Base-by-base conservation (phyloP, 1,139 yeast species). In the Fermentozyma sake region DNA sequence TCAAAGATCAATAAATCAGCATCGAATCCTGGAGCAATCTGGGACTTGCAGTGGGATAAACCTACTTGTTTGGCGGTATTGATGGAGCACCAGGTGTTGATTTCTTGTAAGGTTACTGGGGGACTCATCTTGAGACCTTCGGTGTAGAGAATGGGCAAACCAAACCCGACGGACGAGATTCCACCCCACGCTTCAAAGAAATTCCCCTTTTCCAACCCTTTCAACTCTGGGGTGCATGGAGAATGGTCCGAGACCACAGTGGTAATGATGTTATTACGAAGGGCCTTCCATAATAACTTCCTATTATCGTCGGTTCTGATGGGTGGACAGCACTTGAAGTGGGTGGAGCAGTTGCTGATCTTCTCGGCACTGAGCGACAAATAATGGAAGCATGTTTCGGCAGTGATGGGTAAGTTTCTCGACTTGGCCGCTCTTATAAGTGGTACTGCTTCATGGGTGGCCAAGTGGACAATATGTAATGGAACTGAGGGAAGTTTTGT, bases 141-240 rank as follows among this genome's bases (percentile, higher is more conserved):
- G 2, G 95, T 83, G 67, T 72, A 79, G 32, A 89, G 58, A 23
- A 87, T 69, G 0, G 95, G 83, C 30, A 89, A 68, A 0, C 96
- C 96, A 28, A 87, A 74, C 0, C 97, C 97, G 15, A 89, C 93
- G 2, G 95, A 83, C 2, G 95, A 72, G 28, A 89, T 86, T n/a
- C 96, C 97, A 26, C 96, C 97, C 97, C 96, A 89, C 2, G 96
- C 95, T 25, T 77, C 73, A 52, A 86, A 77, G 52, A 87, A 89
- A 50, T 89, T 95, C 26, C 96, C 96, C 32, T 75, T 69, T 16
- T 78, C 82, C 32, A 87, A 63, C 14, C 82, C 81, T 52, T 87
- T 89, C 44, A 89, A 63, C 37, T 85, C 86, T 0, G 96, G 95
- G 0, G 95, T 85, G 57, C 97, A 89, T 5, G 96, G 97, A 3